Conservation (phyloP, 805 yeast species). For the Ogataea saltuana region DNA sequence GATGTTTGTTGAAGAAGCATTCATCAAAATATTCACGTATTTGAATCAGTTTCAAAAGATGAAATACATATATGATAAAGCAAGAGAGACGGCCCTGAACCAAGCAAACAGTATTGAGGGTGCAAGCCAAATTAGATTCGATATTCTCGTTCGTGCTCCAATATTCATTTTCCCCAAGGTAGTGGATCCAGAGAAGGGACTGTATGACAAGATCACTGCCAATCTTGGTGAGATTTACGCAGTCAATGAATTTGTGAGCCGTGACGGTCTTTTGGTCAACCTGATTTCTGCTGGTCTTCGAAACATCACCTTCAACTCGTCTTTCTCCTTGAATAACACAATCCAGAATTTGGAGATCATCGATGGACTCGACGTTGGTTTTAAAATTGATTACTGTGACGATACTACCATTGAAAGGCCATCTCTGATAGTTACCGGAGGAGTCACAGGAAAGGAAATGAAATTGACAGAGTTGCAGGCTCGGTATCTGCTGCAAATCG, state of each 20-base stretch:
- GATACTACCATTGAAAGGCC: slow-evolving; percentile 43
- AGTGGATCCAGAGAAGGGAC: slow-evolving; percentile 40
- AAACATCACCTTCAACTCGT: slow-evolving; percentile 67
- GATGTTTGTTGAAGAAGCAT: slow-evolving; percentile 80
- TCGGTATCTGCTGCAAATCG: slow-evolving; percentile 53
- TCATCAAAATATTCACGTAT: slow-evolving; percentile 64
- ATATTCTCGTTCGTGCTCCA: slow-evolving; percentile 77
- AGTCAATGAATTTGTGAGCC: slow-evolving; percentile 53
- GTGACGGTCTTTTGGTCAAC: slow-evolving; percentile 44
- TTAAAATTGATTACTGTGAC: slow-evolving; percentile 59
- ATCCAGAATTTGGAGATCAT: slow-evolving; percentile 64
- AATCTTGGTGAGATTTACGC: slow-evolving; percentile 83
- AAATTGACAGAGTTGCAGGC: slow-evolving; percentile 74
- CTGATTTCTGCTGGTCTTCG: slow-evolving; percentile 67
- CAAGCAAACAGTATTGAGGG: slow-evolving; percentile 64
- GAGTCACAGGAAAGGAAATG: slow-evolving; percentile 61
- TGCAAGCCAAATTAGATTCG: slow-evolving; percentile 65
- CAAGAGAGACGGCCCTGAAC: slow-evolving; percentile 84
- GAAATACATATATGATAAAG: slow-evolving; percentile 87
- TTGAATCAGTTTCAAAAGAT: slow-evolving; percentile 74
- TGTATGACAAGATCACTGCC: slow-evolving; percentile 63
- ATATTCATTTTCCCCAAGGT: slow-evolving; percentile 74
- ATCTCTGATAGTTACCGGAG: slow-evolving; percentile 52
- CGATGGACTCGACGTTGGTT: slow-evolving; percentile 60
- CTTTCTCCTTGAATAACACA: slow-evolving; percentile 47